phyloP scores from a whole-genome alignment of 2,329 filamentous ascomycete species.

The Neoscytalidium dimidiatum region DNA sequence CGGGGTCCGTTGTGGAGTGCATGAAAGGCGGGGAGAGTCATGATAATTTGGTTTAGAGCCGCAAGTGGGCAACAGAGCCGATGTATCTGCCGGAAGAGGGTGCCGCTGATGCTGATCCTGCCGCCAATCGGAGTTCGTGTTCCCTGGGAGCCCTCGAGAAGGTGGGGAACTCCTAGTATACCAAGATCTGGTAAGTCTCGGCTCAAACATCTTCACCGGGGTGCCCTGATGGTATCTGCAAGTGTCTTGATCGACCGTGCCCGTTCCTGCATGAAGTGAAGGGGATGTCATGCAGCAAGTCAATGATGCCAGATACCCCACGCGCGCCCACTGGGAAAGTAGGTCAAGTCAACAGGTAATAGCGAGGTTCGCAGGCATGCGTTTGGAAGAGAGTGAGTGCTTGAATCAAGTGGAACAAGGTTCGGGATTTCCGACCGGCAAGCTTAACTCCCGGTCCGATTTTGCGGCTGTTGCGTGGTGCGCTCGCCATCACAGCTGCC shows the following conservation, averaged over 20 bases:
- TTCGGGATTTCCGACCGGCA: not conserved
- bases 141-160: not conserved
- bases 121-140: not conserved
- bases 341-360: too few species aligned
- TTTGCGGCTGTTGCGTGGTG: not conserved
- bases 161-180: not conserved
- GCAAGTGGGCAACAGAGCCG: not conserved
- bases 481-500: conserved; percentile 2
- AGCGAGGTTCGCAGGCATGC: too few species aligned
- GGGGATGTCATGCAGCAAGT: not conserved
- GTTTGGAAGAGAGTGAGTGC: not conserved
- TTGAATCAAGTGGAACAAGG: not conserved
- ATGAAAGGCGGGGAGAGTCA: conserved; percentile 12
- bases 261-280: not conserved
- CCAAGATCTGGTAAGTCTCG: not conserved
- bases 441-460: not conserved
- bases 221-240: not conserved
- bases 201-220: not conserved
- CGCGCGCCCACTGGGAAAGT: too few species aligned
- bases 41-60: conserved; percentile 9
- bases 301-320: not conserved
- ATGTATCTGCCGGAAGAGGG: not conserved
- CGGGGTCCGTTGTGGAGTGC: not conserved
- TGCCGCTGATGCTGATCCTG: not conserved
- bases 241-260: not conserved